Evolutionary conservation across 768 basidiomycete species (phyloP).

Genomic region (Sarcodon aspratus): DNA sequence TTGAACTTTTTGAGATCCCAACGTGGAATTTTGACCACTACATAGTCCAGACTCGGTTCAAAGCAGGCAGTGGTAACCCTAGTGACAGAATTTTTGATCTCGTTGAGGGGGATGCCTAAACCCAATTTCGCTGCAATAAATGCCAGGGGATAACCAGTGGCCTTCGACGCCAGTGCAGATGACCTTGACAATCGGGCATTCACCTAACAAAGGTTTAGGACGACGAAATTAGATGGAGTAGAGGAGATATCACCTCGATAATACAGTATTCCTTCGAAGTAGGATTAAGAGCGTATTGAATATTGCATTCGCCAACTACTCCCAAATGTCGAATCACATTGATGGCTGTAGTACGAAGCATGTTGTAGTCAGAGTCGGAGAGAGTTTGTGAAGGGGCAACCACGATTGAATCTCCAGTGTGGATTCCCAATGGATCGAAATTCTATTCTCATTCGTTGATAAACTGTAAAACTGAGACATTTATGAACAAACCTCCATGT

Average conservation of each 20-base stretch:
- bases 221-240: not conserved
- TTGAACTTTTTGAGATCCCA: conserved; percentile 99
- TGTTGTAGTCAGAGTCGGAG: conserved; percentile 98
- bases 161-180: conserved; percentile 95
- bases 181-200: conserved; percentile 98
- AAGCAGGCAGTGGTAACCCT: conserved; percentile 96
- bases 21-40: conserved; percentile 96
- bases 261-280: conserved; percentile 95
- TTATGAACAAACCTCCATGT: conserved; percentile 85
- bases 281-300: conserved; percentile 97
- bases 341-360: conserved; percentile 96
- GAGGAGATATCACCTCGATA: conserved; percentile 58
- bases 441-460: conserved; percentile 44
- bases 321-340: conserved; percentile 98
- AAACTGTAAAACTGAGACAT: not conserved
- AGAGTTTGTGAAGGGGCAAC: conserved; percentile 96
- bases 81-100: conserved; percentile 96
- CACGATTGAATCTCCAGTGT: conserved; percentile 98
- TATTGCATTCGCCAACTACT: conserved; percentile 97
- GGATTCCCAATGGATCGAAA: conserved; percentile 97
- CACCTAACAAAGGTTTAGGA: conserved; percentile 29
- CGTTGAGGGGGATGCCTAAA: conserved; percentile 92
- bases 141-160: conserved; percentile 94
- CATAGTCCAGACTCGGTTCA: conserved; percentile 94
- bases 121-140: conserved; percentile 98